A percentile compares a stretch with the other conserved stretches of the same genome.
phyloP scores from a whole-genome alignment of 163 green algal species.

The Chloroidium sp. region DNA sequence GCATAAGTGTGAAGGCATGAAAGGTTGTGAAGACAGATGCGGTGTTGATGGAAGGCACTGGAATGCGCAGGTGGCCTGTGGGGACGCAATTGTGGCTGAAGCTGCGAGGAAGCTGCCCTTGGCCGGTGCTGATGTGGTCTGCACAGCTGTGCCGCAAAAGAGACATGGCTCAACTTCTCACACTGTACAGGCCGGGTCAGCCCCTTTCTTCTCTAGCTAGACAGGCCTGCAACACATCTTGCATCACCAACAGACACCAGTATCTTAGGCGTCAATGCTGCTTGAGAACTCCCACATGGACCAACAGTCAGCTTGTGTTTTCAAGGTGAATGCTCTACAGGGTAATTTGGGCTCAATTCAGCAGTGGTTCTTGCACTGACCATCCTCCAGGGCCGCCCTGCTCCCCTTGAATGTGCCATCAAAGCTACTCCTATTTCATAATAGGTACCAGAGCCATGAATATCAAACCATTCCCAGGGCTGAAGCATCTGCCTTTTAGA shows the following conservation, averaged over 20 bases:
- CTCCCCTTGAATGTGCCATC: too few relatives aligned
- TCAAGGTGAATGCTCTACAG: too few relatives aligned
- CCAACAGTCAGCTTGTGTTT: too few relatives aligned
- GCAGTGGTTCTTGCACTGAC: too few relatives aligned
- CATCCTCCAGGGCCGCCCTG: too few relatives aligned
- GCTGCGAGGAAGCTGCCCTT: conserved; percentile 26
- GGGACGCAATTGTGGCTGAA: conserved; percentile 36
- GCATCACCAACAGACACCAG: neutral
- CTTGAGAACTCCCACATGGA: too few relatives aligned
- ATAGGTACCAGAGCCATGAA: neutral
- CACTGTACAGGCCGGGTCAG: neutral
- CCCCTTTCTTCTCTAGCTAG: neutral
- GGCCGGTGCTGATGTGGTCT: conserved; percentile 48
- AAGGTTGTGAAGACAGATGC: too few relatives aligned
- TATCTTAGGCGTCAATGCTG: neutral
- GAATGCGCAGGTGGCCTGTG: neutral
- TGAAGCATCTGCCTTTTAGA: neutral
- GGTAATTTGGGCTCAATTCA: too few relatives aligned
- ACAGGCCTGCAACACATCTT: too few relatives aligned
- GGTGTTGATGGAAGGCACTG: too few relatives aligned
- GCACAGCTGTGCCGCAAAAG: conserved; percentile 23
- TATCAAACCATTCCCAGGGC: neutral
- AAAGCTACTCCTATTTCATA: neutral
- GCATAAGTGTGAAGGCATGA: too few relatives aligned
- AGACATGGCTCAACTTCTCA: conserved; percentile 31